phyloP scores from a whole-genome alignment of 1,284 basidiomycete species.

The Cryptococcus floricola region DNA sequence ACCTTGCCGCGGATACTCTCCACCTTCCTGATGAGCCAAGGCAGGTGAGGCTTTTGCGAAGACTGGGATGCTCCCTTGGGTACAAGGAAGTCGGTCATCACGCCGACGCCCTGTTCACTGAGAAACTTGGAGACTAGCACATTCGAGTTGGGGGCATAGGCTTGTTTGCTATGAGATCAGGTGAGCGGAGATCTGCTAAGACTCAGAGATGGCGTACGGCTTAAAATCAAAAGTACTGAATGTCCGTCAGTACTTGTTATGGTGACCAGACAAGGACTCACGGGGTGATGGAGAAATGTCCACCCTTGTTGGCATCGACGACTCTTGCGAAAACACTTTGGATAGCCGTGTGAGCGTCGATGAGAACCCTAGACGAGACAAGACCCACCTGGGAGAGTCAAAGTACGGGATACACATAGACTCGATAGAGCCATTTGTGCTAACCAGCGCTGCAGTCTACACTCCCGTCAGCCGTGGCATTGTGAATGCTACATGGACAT shows the following conservation, averaged over 20 bases:
- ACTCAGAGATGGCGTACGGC: conserved; percentile 14
- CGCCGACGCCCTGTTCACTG: conserved; percentile 72
- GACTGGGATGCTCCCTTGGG: conserved; percentile 37
- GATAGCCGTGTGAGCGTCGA: not conserved
- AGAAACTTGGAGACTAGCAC: conserved; percentile 84
- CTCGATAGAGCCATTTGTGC: conserved; percentile 53
- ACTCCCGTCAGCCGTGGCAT: not conserved
- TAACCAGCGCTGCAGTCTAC: conserved; percentile 50
- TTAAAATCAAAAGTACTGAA: conserved; percentile 33
- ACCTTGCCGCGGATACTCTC: conserved; percentile 77
- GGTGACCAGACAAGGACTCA: conserved; percentile 27
- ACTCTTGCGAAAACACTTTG: conserved; percentile 67
- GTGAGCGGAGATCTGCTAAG: conserved; percentile 50
- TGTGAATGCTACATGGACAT: conserved; percentile 1
- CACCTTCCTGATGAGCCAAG: conserved; percentile 82
- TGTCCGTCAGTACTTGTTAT: not conserved
- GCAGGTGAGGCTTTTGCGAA: conserved; percentile 52
- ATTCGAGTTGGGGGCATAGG: conserved; percentile 81
- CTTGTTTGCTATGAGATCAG: conserved; percentile 63
- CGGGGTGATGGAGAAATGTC: conserved; percentile 82
- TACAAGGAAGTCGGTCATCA: conserved; percentile 59
- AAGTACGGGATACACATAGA: conserved; percentile 89
- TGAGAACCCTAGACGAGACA: too few species aligned
- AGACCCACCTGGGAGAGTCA: conserved; percentile 64
- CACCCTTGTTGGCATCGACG: conserved; percentile 61